Evolutionary conservation across 768 basidiomycete species (phyloP), one percentile per base, ranked within the genome.

Genomic region (Lactifluus hygrophoroides): DNA sequence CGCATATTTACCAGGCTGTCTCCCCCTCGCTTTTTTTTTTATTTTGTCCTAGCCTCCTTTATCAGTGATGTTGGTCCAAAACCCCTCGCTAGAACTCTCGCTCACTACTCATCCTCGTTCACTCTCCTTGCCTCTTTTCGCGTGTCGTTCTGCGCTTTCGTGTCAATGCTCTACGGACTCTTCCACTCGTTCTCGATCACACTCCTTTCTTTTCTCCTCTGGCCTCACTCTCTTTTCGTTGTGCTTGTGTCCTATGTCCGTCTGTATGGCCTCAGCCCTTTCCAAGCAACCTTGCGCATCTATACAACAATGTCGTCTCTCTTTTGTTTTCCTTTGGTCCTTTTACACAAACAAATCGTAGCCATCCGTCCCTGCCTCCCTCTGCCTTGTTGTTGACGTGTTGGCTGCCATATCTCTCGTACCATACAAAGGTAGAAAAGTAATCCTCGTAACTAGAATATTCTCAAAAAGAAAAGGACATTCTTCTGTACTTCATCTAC

Each of bases 1-100:
- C 61, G 40, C 48, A 54, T 62, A 62, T 62, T 62, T 62, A 62
- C 58, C 38, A 50, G 53, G 44, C 35, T 58, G 19, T 51, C 32
- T 53, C 37, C 53, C 54, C 34, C 40, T 52, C 14, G n/a, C 32
- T 32, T 16, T 19, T 35, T 5, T 13, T 40, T 60, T 47, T 43
- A 8, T 56, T 40, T 11, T 32, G 28, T 46, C 44, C 14, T 37
- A 32, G 32, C 21, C 23, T 49, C 30, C 28, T 25, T 14, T 48
- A 27, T 30, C 35, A 25, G 45, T n/a, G 30, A 21, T 46, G 35
- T 28, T 30, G n/a, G 23, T 11, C 23, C 30, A 11, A 46, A 37
- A 38, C 17, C n/a, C 19, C 21, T 43, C 44, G 32, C 28, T 27
- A n/a, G 2, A 25, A 19, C 10, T n/a, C 25, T 28, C 11, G n/a